Percentiles rank a stretch among this genome's conserved stretches.
These are phyloP conservation scores for Phaeosphaeriaceae sp. DNA, from an alignment of 2,329 filamentous ascomycete species.

Conservation along the genomic window DNA sequence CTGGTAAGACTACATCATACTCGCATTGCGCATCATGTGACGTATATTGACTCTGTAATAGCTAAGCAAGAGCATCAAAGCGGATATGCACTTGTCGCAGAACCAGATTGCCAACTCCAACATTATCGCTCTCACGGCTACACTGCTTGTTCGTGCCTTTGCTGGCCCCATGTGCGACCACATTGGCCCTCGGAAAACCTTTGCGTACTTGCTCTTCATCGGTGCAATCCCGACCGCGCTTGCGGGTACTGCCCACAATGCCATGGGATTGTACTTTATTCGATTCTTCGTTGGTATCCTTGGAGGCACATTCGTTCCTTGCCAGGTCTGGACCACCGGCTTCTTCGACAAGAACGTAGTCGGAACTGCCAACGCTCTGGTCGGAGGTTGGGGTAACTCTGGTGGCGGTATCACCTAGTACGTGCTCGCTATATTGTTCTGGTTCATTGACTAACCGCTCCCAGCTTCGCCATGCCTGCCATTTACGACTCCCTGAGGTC, in stretches of 20 bases:
- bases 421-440: constrained; percentile 5
- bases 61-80: constrained; percentile 69
- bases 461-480: constrained; percentile 84
- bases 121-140: constrained; percentile 73
- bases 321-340: constrained; percentile 90
- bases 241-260: constrained; percentile 75
- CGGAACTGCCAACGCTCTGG: constrained; percentile 84
- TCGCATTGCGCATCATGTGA: constrained; percentile 7
- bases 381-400: constrained; percentile 84
- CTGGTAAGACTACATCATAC: constrained; percentile 59
- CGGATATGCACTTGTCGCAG: constrained; percentile 75
- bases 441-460: constrained; percentile 12
- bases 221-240: constrained; percentile 84
- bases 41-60: constrained; percentile 52
- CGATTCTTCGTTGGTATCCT: constrained; percentile 84
- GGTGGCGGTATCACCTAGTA: constrained; percentile 87
- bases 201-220: constrained; percentile 76
- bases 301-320: constrained; percentile 80
- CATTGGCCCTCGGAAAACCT: constrained; percentile 81
- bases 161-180: constrained; percentile 86
- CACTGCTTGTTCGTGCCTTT: constrained; percentile 75
- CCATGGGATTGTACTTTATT: constrained; percentile 71
- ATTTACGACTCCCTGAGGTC: constrained; percentile 79
- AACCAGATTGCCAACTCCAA: constrained; percentile 86
- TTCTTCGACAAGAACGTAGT: constrained; percentile 95